Percentiles rank a stretch among this genome's conserved stretches.
Conservation (phyloP, 2,329 filamentous ascomycete species). For the Neonectria coccinea region DNA sequence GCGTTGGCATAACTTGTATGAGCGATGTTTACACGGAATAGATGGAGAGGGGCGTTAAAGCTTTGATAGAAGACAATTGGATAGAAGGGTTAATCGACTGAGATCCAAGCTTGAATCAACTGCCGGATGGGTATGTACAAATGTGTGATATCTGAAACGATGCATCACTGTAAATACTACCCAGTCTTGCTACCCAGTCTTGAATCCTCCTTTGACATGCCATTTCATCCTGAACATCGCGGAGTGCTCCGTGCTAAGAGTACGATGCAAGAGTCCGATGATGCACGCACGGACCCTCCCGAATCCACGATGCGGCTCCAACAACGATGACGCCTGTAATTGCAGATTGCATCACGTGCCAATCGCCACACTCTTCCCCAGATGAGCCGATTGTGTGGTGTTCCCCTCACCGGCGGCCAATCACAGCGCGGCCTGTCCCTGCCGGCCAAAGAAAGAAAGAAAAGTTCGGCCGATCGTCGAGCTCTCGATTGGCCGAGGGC, state of each 20-base stretch:
- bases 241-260: neutral
- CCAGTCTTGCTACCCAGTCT: neutral
- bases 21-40: conserved; percentile 5
- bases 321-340: conserved; percentile 17
- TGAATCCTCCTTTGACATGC: neutral
- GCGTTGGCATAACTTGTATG: conserved; percentile 8
- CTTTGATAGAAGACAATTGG: neutral
- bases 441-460: conserved; percentile 14
- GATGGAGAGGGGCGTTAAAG: neutral
- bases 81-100: neutral
- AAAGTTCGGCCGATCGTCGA: conserved; percentile 39
- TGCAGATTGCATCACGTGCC: conserved; percentile 40
- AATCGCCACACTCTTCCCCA: conserved; percentile 37
- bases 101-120: neutral
- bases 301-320: conserved; percentile 3
- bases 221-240: neutral
- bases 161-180: neutral
- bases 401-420: conserved; percentile 50
- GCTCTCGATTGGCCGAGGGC: conserved; percentile 38
- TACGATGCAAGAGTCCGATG: neutral
- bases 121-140: neutral
- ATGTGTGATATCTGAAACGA: neutral
- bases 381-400: conserved; percentile 35
- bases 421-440: conserved; percentile 35
- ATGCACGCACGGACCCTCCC: conserved; percentile 6